Percentiles rank a stretch among this genome's conserved stretches.
phyloP scores from a whole-genome alignment of 2,329 filamentous ascomycete species.

The Magnaporthiopsis rhizophila region DNA sequence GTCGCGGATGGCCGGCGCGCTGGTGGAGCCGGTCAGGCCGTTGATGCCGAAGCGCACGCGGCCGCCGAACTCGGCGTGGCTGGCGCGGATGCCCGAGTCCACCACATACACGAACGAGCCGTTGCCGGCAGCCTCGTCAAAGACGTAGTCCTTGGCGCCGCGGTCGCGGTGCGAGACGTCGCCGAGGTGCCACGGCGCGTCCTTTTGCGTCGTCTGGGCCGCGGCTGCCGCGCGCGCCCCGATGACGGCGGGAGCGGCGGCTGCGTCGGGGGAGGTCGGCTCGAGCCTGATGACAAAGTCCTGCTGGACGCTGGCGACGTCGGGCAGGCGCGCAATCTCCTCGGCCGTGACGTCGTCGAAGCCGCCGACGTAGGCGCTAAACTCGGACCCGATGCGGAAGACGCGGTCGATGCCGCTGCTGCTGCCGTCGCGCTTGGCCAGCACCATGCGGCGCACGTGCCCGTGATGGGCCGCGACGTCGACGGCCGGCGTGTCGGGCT shows the following conservation, averaged over 20 bases:
- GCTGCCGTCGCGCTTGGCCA: constrained; percentile 16
- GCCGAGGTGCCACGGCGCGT: constrained; percentile 45
- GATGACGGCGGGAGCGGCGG: constrained; percentile 29
- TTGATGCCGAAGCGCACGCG: constrained; percentile 46
- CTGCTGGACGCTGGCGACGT: constrained; percentile 34
- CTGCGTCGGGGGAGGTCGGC: constrained; percentile 20
- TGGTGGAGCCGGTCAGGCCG: constrained; percentile 27
- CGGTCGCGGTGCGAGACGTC: constrained; percentile 39
- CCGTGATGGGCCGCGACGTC: constrained; percentile 25
- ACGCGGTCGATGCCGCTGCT: constrained; percentile 22
- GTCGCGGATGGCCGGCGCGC: constrained; percentile 33
- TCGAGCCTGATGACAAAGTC: constrained; percentile 24
- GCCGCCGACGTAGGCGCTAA: constrained; percentile 34
- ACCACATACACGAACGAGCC: constrained; percentile 56
- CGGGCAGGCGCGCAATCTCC: constrained; percentile 26
- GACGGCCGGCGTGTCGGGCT: constrained; percentile 23
- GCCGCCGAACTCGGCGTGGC: constrained; percentile 49
- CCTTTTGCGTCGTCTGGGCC: constrained; percentile 40
- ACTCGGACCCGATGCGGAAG: constrained; percentile 21
- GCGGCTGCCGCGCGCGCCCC: constrained; percentile 19
- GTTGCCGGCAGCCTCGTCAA: constrained; percentile 42
- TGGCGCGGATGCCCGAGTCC: constrained; percentile 53
- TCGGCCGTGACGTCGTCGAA: constrained; percentile 32
- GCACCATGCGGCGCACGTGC: constrained; percentile 19
- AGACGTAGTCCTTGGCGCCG: constrained; percentile 35